Evolutionary conservation across 2,329 filamentous ascomycete species (phyloP).

Genomic region (Pestalotiopsis sp.): DNA sequence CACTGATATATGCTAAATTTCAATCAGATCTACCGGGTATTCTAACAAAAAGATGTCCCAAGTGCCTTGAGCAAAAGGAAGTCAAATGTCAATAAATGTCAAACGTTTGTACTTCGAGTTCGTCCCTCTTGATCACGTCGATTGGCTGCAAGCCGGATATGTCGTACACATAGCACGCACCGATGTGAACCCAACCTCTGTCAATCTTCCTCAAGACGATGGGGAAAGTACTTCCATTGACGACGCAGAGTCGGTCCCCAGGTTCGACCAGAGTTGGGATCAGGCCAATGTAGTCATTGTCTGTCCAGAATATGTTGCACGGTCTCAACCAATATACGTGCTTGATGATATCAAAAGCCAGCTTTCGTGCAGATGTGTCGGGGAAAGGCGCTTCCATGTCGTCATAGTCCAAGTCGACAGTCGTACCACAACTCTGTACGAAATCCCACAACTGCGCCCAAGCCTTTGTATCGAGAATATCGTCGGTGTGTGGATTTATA

Average conservation of each 20-base stretch:
- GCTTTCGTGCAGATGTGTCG: not conserved
- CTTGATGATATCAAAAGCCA: not conserved
- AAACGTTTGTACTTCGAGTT: not conserved
- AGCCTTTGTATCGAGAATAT: not conserved
- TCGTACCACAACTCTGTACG: not conserved
- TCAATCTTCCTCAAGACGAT: not conserved
- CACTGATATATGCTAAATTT: not conserved
- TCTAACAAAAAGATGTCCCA: not conserved
- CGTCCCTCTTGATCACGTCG: not conserved
- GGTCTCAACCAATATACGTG: rapidly evolving
- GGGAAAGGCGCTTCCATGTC: not conserved
- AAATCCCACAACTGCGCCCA: not conserved
- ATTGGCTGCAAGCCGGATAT: not conserved
- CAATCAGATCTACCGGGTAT: not conserved
- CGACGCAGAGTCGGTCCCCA: not conserved
- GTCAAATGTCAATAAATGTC: not conserved
- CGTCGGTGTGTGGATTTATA: not conserved
- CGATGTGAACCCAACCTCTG: not conserved
- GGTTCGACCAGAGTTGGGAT: not conserved
- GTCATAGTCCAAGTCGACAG: not conserved
- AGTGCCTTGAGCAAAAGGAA: too few relatives aligned
- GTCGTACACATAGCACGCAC: not conserved
- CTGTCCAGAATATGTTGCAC: not conserved
- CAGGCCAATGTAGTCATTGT: not conserved
- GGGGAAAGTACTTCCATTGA: not conserved